Percentiles rank a stretch among this genome's conserved stretches.
These are phyloP conservation scores for Malassezia equina DNA, from an alignment of 1,284 basidiomycete genomes.

Conservation along the genomic window DNA sequence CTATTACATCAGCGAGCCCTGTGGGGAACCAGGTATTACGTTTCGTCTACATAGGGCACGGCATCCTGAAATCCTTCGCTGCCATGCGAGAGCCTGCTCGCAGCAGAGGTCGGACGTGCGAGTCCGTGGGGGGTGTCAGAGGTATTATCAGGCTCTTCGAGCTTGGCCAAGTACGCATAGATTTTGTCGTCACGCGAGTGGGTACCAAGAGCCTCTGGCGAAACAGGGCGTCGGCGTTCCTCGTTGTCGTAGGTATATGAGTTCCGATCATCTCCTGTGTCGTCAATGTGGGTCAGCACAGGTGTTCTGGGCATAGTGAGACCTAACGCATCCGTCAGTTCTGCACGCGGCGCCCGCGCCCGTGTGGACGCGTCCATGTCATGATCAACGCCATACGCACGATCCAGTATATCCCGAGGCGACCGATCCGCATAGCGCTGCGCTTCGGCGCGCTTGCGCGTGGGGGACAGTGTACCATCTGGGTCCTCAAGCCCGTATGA, in stretches of 20 bases:
- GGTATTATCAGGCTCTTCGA: neutral
- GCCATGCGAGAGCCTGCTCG: neutral
- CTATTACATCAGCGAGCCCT: neutral
- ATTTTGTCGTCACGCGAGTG: slow-evolving; percentile 2
- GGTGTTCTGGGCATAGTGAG: neutral
- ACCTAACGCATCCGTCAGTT: neutral
- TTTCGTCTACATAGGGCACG: neutral
- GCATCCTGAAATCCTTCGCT: neutral
- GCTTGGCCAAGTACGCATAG: slow-evolving; percentile 3
- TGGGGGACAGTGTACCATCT: neutral
- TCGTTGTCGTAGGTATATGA: neutral
- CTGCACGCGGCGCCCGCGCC: neutral
- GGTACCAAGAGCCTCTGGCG: neutral
- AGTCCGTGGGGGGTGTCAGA: neutral
- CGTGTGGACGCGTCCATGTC: neutral
- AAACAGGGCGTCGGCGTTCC: neutral
- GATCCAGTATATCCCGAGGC: neutral
- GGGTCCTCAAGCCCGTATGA: neutral
- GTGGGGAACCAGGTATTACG: neutral
- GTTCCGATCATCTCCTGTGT: neutral
- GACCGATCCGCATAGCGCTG: neutral
- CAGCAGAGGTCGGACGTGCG: neutral
- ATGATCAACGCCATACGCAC: neutral
- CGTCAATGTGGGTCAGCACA: neutral
- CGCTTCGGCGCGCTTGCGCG: neutral